phyloP scores from a whole-genome alignment of 2,329 filamentous ascomycete species.

The Aspergillus ochraceoroseus region DNA sequence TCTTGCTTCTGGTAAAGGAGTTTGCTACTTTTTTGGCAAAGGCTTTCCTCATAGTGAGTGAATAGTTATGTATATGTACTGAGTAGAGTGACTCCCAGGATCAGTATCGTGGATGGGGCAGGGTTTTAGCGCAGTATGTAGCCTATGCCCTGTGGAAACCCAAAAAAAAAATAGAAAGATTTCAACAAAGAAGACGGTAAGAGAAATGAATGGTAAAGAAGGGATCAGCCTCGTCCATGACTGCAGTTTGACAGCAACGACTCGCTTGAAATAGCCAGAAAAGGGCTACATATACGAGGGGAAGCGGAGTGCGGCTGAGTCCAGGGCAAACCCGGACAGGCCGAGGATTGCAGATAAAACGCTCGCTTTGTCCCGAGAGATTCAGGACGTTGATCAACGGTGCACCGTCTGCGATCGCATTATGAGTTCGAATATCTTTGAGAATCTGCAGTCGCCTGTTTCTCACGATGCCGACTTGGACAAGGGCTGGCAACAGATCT shows the following conservation, averaged over 20 bases:
- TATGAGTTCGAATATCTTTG: conserved; percentile 9
- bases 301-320: neutral
- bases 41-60: conserved; percentile 3
- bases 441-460: conserved; percentile 5
- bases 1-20: conserved; percentile 4
- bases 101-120: too few relatives aligned
- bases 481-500: conserved; percentile 5
- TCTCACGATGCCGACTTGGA: conserved; percentile 8
- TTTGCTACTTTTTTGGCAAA: conserved; percentile 1
- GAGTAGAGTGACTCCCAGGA: too few relatives aligned
- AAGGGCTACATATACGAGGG: too few relatives aligned
- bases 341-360: conserved; percentile 6
- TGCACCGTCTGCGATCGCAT: neutral
- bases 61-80: neutral
- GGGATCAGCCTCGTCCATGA: neutral
- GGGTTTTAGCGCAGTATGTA: too few relatives aligned
- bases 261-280: conserved; percentile 1
- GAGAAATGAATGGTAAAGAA: too few relatives aligned
- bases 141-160: too few relatives aligned
- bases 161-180: too few relatives aligned
- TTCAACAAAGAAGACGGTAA: too few relatives aligned
- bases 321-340: too few relatives aligned
- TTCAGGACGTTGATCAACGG: too few relatives aligned
- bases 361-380: neutral
- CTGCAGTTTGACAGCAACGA: neutral